phyloP scores from a whole-genome alignment of 176 grass and related monocot species.

The Hordeum vulgare region MorexV3_pseudomolecules_assembly NC_058519.1:66098325-66098824 shows the following conservation, averaged over 20 bases:
- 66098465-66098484: neutral
- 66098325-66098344: slow-evolving; percentile 61
- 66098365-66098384: slow-evolving; percentile 75
- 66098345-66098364: slow-evolving; percentile 94
- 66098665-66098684: slow-evolving; percentile 78
- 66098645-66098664: slow-evolving; percentile 71
- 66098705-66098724: slow-evolving; percentile 75
- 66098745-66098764: slow-evolving; percentile 55
- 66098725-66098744: slow-evolving; percentile 70
- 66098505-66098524: slow-evolving; percentile 19
- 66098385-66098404: slow-evolving; percentile 43
- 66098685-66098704: slow-evolving; percentile 64
- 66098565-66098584: slow-evolving; percentile 49
- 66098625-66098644: slow-evolving; percentile 86
- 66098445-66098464: slow-evolving; percentile 22
- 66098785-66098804: slow-evolving; percentile 31
- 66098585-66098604: slow-evolving; percentile 69
- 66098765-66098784: slow-evolving; percentile 53
- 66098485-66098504: slow-evolving; percentile 23
- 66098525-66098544: slow-evolving; percentile 25
- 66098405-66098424: slow-evolving; percentile 26
- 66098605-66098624: slow-evolving; percentile 76
- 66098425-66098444: slow-evolving; percentile 16
- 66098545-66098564: slow-evolving; percentile 59
- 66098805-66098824: slow-evolving; percentile 43